Percentiles rank a stretch among this genome's conserved stretches.
Evolutionary conservation across 768 basidiomycete species (phyloP).

Genomic region (Rhodotorula toruloides): DNA sequence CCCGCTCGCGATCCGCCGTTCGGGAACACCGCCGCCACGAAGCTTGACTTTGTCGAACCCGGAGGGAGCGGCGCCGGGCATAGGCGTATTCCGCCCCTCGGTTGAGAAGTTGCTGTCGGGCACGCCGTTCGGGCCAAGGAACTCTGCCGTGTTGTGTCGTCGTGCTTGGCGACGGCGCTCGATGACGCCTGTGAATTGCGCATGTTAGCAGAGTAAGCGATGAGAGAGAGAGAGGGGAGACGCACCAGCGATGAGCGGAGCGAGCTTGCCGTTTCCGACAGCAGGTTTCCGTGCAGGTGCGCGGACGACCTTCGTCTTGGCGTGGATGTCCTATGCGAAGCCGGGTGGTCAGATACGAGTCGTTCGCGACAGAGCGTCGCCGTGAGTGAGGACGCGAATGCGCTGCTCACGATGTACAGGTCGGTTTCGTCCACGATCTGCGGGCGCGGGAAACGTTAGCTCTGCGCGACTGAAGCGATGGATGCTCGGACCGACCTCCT

Average conservation of each 20-base stretch:
- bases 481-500: conserved; percentile 59
- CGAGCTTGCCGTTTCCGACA: conserved; percentile 32
- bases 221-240: too few relatives aligned
- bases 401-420: conserved; percentile 19
- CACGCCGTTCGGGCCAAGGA: neutral
- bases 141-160: conserved; percentile 24
- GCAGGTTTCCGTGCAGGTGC: conserved; percentile 34
- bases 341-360: too few relatives aligned
- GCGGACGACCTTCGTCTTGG: conserved; percentile 42
- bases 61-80: neutral
- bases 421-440: conserved; percentile 42
- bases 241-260: conserved; percentile 39
- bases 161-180: conserved; percentile 33
- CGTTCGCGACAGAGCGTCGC: too few relatives aligned
- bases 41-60: conserved; percentile 28
- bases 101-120: neutral
- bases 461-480: neutral
- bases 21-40: conserved; percentile 21
- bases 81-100: conserved; percentile 4
- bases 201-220: too few relatives aligned
- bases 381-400: neutral
- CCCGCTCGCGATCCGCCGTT: conserved; percentile 18
- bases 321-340: conserved; percentile 35
- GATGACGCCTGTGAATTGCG: conserved; percentile 25
- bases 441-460: neutral